These are phyloP conservation scores for Davidsoniella virescens DNA, from an alignment of 2,329 filamentous ascomycete genomes.

Conservation along the genomic window DNA sequence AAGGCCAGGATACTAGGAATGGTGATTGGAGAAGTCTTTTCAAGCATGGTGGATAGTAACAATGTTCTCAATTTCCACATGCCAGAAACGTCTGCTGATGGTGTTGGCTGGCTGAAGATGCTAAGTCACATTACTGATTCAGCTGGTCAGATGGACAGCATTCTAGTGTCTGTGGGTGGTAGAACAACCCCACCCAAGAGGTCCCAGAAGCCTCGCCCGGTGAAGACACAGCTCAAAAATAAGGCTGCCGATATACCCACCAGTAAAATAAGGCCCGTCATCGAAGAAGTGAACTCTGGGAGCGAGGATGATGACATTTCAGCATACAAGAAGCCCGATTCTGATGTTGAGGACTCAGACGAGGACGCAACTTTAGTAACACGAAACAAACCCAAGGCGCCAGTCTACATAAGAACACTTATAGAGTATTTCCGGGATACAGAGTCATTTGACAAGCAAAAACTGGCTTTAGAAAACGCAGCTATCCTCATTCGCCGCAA, in stretches of 20 bases:
- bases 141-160: constrained; percentile 38
- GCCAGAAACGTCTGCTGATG: constrained; percentile 57
- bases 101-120: constrained; percentile 59
- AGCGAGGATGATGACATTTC: constrained; percentile 52
- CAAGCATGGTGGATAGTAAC: constrained; percentile 48
- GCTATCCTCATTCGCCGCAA: constrained; percentile 75
- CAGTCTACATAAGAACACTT: constrained; percentile 81
- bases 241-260: constrained; percentile 19
- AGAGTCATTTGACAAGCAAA: constrained; percentile 72
- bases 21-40: constrained; percentile 61
- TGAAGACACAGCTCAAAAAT: constrained; percentile 16
- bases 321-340: constrained; percentile 72
- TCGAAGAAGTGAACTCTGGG: constrained; percentile 49
- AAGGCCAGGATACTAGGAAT: constrained; percentile 74
- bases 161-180: constrained; percentile 22
- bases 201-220: constrained; percentile 10
- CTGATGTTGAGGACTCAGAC: constrained; percentile 79
- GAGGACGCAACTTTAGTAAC: constrained; percentile 80
- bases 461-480: constrained; percentile 61
- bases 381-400: constrained; percentile 65
- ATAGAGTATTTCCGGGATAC: constrained; percentile 62
- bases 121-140: constrained; percentile 48
- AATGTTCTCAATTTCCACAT: constrained; percentile 69
- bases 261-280: constrained; percentile 30
- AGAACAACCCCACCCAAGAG: constrained; percentile 12